These are phyloP conservation scores for Pythium vanterpoolii DNA, from an alignment of 352 stramenopile species.

Conservation along the genomic window DNA sequence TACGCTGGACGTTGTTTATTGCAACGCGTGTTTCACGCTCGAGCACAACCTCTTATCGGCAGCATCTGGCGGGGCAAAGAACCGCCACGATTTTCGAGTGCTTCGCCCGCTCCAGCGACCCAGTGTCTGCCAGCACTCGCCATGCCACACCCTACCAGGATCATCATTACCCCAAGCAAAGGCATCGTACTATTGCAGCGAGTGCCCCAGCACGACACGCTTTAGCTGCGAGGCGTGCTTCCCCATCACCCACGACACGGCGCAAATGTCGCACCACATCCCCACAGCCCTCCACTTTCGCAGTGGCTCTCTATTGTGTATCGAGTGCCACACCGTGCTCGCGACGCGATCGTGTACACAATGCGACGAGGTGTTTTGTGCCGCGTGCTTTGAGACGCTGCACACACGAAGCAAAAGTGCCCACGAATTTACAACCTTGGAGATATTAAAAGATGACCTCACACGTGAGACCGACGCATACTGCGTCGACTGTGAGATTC, in stretches of 20 bases:
- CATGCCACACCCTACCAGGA: constrained; percentile 17
- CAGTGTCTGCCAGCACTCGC: constrained; percentile 31
- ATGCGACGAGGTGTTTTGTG: constrained; percentile 67
- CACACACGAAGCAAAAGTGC: constrained; percentile 29
- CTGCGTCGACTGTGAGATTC: constrained; percentile 68
- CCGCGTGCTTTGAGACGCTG: constrained; percentile 40
- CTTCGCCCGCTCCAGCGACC: constrained; percentile 18
- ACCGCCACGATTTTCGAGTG: constrained; percentile 56
- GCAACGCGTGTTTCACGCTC: constrained; percentile 46
- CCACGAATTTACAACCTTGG: constrained; percentile 39
- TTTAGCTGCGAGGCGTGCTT: constrained; percentile 51
- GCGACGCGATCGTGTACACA: constrained; percentile 45
- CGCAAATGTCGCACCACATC: constrained; percentile 37
- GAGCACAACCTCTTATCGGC: constrained; percentile 32
- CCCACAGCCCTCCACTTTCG: constrained; percentile 48
- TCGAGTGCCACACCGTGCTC: constrained; percentile 43
- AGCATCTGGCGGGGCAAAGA: constrained; percentile 9
- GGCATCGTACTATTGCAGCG: constrained; percentile 49
- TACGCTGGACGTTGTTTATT: constrained; percentile 28
- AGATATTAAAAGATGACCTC: constrained; percentile 60
- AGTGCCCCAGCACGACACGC: neutral
- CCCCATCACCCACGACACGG: constrained; percentile 38
- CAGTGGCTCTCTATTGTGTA: constrained; percentile 44
- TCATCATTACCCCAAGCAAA: neutral
- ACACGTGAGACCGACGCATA: constrained; percentile 49